Conservation (phyloP, 306 rosid species). For the Cajanus cajan region DNA sequence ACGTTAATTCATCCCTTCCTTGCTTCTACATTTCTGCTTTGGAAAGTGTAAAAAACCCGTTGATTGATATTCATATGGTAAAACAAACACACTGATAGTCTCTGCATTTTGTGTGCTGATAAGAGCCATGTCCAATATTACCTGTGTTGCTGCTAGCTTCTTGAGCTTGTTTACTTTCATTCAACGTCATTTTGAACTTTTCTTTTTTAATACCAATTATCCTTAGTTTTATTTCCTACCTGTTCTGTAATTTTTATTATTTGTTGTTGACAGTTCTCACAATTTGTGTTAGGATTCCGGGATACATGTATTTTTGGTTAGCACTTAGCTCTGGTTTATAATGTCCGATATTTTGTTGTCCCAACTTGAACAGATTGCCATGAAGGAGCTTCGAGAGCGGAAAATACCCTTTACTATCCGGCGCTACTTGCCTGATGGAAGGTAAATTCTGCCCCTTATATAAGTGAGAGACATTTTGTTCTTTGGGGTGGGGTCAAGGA, state of each 20-base stretch:
- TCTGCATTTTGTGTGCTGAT: not conserved
- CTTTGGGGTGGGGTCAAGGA: not conserved
- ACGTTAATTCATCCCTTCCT: too few relatives aligned
- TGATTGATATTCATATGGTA: too few relatives aligned
- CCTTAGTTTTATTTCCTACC: not conserved
- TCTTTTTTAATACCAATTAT: not conserved
- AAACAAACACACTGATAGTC: too few relatives aligned
- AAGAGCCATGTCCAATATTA: not conserved
- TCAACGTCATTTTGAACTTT: not conserved
- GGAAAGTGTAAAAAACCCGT: too few relatives aligned
- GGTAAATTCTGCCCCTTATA: constrained; percentile 38
- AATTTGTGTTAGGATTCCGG: not conserved
- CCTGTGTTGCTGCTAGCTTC: not conserved
- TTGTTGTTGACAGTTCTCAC: not conserved
- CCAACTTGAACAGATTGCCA: constrained; percentile 63
- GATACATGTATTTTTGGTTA: constrained; percentile 6
- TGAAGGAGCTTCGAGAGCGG: constrained; percentile 95
- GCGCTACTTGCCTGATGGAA: constrained; percentile 95
- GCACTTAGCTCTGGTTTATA: not conserved
- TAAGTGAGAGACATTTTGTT: not conserved
- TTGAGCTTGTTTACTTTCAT: not conserved
- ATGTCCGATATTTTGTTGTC: not conserved
- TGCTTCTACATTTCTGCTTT: too few relatives aligned
- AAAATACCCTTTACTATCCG: constrained; percentile 96
- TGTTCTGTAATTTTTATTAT: not conserved